A percentile compares a stretch with the other conserved stretches of the same genome.
phyloP scores from a whole-genome alignment of 2,329 filamentous ascomycete genomes.

The Colletotrichum musae region DNA sequence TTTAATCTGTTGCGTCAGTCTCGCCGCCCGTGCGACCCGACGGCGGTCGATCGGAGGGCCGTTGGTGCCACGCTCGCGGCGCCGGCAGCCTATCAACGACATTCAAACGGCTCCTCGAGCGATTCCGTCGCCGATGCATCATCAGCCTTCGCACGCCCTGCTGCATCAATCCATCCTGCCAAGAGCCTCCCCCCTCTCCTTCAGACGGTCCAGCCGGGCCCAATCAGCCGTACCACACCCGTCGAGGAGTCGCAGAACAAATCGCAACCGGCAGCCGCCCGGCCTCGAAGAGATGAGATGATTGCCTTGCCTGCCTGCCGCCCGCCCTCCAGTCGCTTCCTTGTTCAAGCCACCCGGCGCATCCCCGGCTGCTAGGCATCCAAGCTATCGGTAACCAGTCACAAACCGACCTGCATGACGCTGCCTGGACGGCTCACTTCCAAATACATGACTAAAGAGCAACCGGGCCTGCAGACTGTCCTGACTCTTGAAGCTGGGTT shows the following conservation, averaged over 20 bases:
- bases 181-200: neutral
- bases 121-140: neutral
- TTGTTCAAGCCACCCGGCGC: conserved; percentile 4
- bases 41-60: conserved; percentile 9
- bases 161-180: conserved; percentile 8
- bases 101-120: neutral
- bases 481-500: neutral
- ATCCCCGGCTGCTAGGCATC: conserved; percentile 11
- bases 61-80: conserved; percentile 7
- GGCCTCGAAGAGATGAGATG: conserved; percentile 1
- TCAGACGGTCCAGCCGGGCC: neutral
- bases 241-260: too few relatives aligned
- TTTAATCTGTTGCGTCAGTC: neutral
- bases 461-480: neutral
- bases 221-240: neutral
- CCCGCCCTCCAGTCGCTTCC: neutral
- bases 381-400: conserved; percentile 28
- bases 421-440: too few relatives aligned
- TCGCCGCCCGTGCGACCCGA: neutral
- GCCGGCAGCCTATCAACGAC: neutral
- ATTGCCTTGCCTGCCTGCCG: conserved; percentile 3
- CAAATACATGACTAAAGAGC: neutral
- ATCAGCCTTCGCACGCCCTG: neutral
- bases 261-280: too few relatives aligned
- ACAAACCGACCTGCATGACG: conserved; percentile 1